Percentiles rank a stretch among this genome's conserved stretches.
phyloP scores from a whole-genome alignment of 2,329 filamentous ascomycete species.

The Colletotrichum plurivorum region DNA sequence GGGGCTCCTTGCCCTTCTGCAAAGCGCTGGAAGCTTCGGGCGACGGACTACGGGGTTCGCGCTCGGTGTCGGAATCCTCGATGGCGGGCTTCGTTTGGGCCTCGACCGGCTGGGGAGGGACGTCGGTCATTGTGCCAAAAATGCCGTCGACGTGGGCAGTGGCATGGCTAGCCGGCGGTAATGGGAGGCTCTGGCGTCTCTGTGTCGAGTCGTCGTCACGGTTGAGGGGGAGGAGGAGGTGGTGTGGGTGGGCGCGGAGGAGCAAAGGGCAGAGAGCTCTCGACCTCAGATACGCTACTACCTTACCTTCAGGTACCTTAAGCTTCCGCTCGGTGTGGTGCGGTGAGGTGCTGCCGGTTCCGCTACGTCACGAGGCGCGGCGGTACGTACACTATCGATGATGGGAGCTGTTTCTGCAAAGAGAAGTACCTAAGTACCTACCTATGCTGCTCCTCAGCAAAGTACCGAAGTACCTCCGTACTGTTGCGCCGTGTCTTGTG shows the following conservation, averaged over 20 bases:
- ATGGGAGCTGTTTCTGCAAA: too few relatives aligned
- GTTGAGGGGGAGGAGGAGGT: background rate
- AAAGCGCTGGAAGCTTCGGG: conserved; percentile 25
- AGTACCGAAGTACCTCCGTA: too few relatives aligned
- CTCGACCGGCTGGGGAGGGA: conserved; percentile 53
- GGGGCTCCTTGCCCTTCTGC: conserved; percentile 38
- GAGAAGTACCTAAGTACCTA: too few relatives aligned
- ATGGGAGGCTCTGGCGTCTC: conserved; percentile 3
- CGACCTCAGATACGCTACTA: too few relatives aligned
- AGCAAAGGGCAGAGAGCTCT: conserved; percentile 21
- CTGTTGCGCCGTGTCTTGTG: too few relatives aligned
- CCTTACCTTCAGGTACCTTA: background rate
- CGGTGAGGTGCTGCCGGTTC: conserved; percentile 15
- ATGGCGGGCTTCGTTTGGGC: conserved; percentile 39
- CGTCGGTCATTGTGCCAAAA: conserved; percentile 58
- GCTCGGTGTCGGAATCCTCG: conserved; percentile 36
- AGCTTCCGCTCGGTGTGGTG: conserved; percentile 24
- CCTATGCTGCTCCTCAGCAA: too few relatives aligned
- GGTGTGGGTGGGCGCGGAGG: conserved; percentile 4
- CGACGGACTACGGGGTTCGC: conserved; percentile 13
- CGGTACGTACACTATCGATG: conserved; percentile 26
- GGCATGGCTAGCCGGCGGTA: conserved; percentile 25
- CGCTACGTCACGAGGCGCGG: conserved; percentile 38
- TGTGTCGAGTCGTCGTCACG: background rate
- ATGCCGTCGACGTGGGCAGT: conserved; percentile 32